Conservation (phyloP, 2,329 filamentous ascomycete species). For the Aplosporella prunicola region DNA sequence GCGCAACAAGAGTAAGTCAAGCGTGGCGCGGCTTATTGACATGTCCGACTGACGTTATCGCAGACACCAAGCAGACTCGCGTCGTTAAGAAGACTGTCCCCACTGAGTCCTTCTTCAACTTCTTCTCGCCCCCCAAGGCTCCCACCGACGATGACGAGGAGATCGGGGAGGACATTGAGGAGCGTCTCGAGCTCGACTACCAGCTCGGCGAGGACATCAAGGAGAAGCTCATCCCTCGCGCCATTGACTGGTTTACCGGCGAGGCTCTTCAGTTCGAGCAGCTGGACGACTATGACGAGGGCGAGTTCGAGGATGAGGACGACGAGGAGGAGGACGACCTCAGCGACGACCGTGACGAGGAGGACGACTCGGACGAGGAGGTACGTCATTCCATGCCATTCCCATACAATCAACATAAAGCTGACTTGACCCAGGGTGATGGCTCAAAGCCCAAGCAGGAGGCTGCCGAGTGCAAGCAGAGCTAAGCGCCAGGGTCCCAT, state of each 20-base stretch:
- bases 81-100: constrained; percentile 99
- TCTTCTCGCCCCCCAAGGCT: constrained; percentile 91
- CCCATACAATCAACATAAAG: not conserved
- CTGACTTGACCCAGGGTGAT: constrained; percentile 22
- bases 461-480: constrained; percentile 37
- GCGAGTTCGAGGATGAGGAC: constrained; percentile 80
- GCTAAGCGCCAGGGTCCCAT: constrained; percentile 19
- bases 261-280: constrained; percentile 97
- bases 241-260: constrained; percentile 98
- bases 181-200: constrained; percentile 95
- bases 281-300: constrained; percentile 72
- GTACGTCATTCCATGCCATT: constrained; percentile 15
- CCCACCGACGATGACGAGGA: constrained; percentile 68
- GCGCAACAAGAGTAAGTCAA: constrained; percentile 86
- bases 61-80: constrained; percentile 97
- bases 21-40: not conserved
- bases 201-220: constrained; percentile 99
- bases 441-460: constrained; percentile 37
- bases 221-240: constrained; percentile 97
- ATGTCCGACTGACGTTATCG: not conserved
- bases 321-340: constrained; percentile 87
- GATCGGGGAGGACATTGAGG: constrained; percentile 83
- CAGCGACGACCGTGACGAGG: constrained; percentile 72
- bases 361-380: constrained; percentile 39
- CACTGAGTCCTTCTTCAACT: constrained; percentile 95